Conservation (phyloP, 352 stramenopile species). For the Detonula confervacea region DNA sequence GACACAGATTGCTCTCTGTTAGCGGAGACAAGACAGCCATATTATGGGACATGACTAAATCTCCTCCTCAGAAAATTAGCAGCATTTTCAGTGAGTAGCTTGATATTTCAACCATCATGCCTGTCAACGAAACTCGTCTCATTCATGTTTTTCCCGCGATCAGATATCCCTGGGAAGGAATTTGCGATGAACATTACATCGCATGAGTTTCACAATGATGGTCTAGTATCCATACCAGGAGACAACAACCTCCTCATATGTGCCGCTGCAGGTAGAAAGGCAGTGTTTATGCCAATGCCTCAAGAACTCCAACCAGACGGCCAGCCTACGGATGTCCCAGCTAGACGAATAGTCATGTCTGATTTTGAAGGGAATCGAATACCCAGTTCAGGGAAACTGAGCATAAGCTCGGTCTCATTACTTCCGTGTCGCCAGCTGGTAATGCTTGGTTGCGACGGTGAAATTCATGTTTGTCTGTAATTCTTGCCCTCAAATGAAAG, state of each 20-base stretch:
- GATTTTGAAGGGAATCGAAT: constrained; percentile 41
- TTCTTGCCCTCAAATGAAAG: no score
- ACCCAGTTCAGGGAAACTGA: constrained; percentile 40
- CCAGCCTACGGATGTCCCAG: constrained; percentile 15
- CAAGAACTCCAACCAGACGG: neutral
- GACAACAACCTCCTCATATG: constrained; percentile 32
- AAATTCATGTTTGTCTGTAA: constrained; percentile 47
- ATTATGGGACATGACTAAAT: constrained; percentile 40
- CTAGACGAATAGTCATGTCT: constrained; percentile 43
- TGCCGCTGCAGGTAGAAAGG: constrained; percentile 35
- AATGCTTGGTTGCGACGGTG: constrained; percentile 35
- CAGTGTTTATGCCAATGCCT: constrained; percentile 45
- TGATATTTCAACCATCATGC: neutral
- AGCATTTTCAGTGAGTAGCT: constrained; percentile 44
- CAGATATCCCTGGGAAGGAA: constrained; percentile 52
- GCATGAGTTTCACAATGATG: constrained; percentile 34
- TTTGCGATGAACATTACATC: constrained; percentile 34
- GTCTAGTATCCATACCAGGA: constrained; percentile 42
- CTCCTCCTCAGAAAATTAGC: constrained; percentile 40
- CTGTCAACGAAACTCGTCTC: neutral
- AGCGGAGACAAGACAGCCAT: constrained; percentile 47
- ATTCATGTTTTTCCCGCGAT: neutral
- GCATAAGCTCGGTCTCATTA: constrained; percentile 35
- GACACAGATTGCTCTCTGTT: constrained; percentile 34
- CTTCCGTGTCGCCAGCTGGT: constrained; percentile 44